A percentile compares a stretch with the other conserved stretches of the same genome.
These are phyloP conservation scores for Guadua angustifolia DNA, from an alignment of 176 grass and related monocot species.

Conservation along the genomic window DNA sequence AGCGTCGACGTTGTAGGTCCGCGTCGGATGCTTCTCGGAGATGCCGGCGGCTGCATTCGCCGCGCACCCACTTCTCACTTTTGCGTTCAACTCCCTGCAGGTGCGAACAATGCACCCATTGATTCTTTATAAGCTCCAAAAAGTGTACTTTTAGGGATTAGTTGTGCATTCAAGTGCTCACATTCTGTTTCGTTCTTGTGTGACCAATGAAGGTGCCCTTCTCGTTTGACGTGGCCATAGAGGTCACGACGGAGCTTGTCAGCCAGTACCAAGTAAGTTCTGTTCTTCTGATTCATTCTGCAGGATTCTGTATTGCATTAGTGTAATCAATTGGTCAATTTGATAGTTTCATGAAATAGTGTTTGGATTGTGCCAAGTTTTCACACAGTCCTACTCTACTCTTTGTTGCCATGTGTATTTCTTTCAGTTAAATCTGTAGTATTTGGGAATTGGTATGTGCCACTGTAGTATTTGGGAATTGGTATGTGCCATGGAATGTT, in stretches of 20 bases:
- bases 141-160: constrained; percentile 21
- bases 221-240: constrained; percentile 87
- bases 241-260: constrained; percentile 92
- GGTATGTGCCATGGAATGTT: background rate
- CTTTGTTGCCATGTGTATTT: background rate
- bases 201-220: constrained; percentile 60
- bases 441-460: background rate
- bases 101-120: constrained; percentile 46
- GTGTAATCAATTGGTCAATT: constrained; percentile 21
- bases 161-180: constrained; percentile 48
- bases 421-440: background rate
- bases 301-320: background rate
- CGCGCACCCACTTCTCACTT: constrained; percentile 76
- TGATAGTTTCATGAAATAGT: constrained; percentile 1
- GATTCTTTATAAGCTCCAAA: background rate
- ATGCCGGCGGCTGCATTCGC: constrained; percentile 51
- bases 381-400: background rate
- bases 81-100: constrained; percentile 94
- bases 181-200: constrained; percentile 42
- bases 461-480: background rate
- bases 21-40: constrained; percentile 79
- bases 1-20: constrained; percentile 54
- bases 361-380: background rate
- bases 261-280: constrained; percentile 78
- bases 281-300: constrained; percentile 20